Evolutionary conservation across 2,329 filamentous ascomycete genomes (phyloP), one percentile per base, ranked within the genome.

Genomic region (Sporothrix mexicana): DNA sequence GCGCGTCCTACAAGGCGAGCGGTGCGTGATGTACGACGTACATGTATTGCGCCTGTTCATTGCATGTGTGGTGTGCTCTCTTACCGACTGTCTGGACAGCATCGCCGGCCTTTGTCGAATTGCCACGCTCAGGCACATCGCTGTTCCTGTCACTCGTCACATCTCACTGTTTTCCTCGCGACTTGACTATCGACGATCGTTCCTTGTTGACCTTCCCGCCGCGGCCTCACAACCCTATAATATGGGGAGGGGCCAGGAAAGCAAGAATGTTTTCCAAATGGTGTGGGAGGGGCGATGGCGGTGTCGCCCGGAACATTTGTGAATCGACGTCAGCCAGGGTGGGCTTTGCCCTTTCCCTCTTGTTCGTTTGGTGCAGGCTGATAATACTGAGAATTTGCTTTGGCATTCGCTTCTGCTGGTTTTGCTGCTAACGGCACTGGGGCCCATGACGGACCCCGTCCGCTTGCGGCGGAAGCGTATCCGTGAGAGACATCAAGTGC

Each of bases 121-220:
- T 45, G 15, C 57, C 8, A 57, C 41, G 20, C 53, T 43, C n/a
- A 43, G n/a, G 51, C 49, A 57, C 67, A 17, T 55, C 43, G 17
- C 47, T 55, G 30, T 69, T 69, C 41, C 25, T 67, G 59, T 45
- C 70, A 51, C n/a, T 71, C 70, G 61, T 71, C 70, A 71, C 47
- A 71, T 71, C 70, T 71, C 70, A 71, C 59, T 66, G 70, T 64
- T 64, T 64, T 49, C 25, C 20, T 20, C 30, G 17, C 55, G 45
- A 64, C 36, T 64, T 45, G 15, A 49, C 43, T 70, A 71, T 41
- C 55, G 45, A 64, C 57, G 69, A 71, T 71, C 69, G 45, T 71
- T 30, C n/a, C 47, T 66, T 53, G 15, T 43, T 71, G 6, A 55
- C 47, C 43, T 41, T 53, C 47, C 23, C 15, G 9, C 43, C 20